Evolutionary conservation across 805 yeast genomes (phyloP).

Genomic region (Spathaspora passalidarum): DNA sequence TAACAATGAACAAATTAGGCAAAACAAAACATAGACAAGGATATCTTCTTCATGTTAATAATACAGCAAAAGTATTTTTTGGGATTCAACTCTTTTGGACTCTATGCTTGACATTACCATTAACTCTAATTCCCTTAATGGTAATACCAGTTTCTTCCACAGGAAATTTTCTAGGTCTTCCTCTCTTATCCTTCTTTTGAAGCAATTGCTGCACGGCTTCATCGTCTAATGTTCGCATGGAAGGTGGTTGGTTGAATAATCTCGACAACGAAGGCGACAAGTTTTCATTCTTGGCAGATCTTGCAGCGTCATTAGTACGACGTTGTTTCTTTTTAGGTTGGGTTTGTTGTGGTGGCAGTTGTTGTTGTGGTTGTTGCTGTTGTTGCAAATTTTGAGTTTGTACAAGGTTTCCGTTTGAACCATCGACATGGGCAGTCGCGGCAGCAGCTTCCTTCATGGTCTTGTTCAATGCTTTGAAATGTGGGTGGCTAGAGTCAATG

Average conservation of each 20-base stretch:
- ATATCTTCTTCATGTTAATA: background rate
- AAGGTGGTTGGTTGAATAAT: constrained; percentile 27
- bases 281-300: constrained; percentile 2
- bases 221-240: constrained; percentile 25
- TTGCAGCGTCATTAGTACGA: background rate
- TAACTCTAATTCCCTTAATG: constrained; percentile 40
- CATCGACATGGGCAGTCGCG: background rate
- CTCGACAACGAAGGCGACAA: constrained; percentile 13
- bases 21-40: background rate
- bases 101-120: constrained; percentile 18
- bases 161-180: constrained; percentile 51
- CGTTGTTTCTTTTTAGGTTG: background rate
- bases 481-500: constrained; percentile 40
- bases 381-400: background rate
- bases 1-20: background rate
- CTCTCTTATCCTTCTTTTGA: constrained; percentile 43
- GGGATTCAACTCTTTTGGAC: background rate
- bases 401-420: background rate
- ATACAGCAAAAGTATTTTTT: background rate
- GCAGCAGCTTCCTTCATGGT: constrained; percentile 12
- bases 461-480: constrained; percentile 38
- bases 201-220: constrained; percentile 34
- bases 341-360: background rate
- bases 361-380: constrained; percentile 1
- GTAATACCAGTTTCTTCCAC: constrained; percentile 45